These are phyloP conservation scores for Wickerhamomyces sp. DNA, from an alignment of 1,139 yeast genomes.

Conservation along the genomic window DNA sequence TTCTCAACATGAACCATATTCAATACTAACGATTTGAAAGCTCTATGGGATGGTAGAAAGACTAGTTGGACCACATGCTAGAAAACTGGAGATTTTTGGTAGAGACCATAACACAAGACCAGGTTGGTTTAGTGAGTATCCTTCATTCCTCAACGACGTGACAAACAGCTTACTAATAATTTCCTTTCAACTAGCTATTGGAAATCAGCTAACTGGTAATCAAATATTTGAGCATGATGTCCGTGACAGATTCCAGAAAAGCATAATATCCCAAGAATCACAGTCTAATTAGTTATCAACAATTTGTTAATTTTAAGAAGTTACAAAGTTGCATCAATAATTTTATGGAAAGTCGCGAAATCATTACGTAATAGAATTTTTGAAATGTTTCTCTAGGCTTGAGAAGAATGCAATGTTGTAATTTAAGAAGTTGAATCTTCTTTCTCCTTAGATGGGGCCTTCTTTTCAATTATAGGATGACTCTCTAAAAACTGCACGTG, in stretches of 20 bases:
- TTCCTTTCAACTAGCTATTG: conserved; percentile 42
- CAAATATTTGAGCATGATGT: conserved; percentile 59
- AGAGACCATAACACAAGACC: conserved; percentile 79
- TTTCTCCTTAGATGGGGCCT: too few relatives aligned
- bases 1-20: too few relatives aligned
- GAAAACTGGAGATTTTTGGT: conserved; percentile 87
- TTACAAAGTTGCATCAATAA: conserved; percentile 7
- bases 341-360: not conserved
- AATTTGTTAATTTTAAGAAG: conserved; percentile 4
- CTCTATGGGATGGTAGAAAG: conserved; percentile 81
- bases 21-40: conserved; percentile 10
- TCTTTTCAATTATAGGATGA: not conserved
- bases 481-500: conserved; percentile 34
- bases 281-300: not conserved
- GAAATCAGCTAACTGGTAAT: conserved; percentile 69
- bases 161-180: not conserved
- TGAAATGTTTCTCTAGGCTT: too few relatives aligned
- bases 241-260: conserved; percentile 26
- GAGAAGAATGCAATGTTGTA: too few relatives aligned
- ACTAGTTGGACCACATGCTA: conserved; percentile 66
- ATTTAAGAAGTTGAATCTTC: not conserved
- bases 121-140: conserved; percentile 66
- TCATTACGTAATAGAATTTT: not conserved
- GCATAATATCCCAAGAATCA: too few relatives aligned
- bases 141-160: too few relatives aligned